Percentiles rank a stretch among this genome's conserved stretches.
These are phyloP conservation scores for Pleurotus tuber-regium DNA, from an alignment of 768 basidiomycete genomes.

Conservation along the genomic window DNA sequence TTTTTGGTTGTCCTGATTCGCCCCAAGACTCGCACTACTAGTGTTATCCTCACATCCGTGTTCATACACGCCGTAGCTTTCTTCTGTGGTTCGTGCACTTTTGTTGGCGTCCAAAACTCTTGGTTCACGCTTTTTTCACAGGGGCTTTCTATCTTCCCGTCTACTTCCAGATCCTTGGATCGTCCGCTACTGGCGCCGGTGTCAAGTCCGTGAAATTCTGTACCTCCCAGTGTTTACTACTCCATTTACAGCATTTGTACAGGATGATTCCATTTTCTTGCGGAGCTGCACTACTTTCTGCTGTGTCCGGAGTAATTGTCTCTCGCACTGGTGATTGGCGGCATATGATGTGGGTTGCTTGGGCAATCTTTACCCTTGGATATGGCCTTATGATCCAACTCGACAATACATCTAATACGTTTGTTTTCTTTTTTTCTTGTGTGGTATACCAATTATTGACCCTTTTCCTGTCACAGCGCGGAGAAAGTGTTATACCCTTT, in stretches of 20 bases:
- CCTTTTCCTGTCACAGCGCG: slow-evolving; percentile 44
- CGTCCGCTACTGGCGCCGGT: slow-evolving; percentile 69
- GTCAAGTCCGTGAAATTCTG: slow-evolving; percentile 46
- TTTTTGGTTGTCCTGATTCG: too few relatives aligned
- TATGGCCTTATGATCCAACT: slow-evolving; percentile 73
- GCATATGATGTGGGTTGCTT: slow-evolving; percentile 59
- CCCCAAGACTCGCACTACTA: slow-evolving; percentile 68
- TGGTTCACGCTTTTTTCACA: slow-evolving; percentile 12
- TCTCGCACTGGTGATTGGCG: slow-evolving; percentile 60
- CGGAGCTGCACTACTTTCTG: slow-evolving; percentile 51
- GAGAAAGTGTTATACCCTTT: slow-evolving; percentile 63
- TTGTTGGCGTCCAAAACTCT: not conserved
- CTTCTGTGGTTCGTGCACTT: slow-evolving; percentile 41
- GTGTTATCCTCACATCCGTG: slow-evolving; percentile 50
- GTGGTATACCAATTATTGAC: too few relatives aligned
- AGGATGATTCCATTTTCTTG: slow-evolving; percentile 79
- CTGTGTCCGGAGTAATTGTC: slow-evolving; percentile 54
- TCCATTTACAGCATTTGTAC: slow-evolving; percentile 2
- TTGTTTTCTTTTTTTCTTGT: slow-evolving; percentile 19
- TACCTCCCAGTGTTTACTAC: not conserved
- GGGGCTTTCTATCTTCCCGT: slow-evolving; percentile 70
- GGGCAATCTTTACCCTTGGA: slow-evolving; percentile 56
- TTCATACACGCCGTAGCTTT: slow-evolving; percentile 68
- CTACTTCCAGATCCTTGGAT: slow-evolving; percentile 76
- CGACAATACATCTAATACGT: slow-evolving; percentile 53